Conservation (phyloP, 768 basidiomycete species). For the Lyophyllum decastes region DNA sequence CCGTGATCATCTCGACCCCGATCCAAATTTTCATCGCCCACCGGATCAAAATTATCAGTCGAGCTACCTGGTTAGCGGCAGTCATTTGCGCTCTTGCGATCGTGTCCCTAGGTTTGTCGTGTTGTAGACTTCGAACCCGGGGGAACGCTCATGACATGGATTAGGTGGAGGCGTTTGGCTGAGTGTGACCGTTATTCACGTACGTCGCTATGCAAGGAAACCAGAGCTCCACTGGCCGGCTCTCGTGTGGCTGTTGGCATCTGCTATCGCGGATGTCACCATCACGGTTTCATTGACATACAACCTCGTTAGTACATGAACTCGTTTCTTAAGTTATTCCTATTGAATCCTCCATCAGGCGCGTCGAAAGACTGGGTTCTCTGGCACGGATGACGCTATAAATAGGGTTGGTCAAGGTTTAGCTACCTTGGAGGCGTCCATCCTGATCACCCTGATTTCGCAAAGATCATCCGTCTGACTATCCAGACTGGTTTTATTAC, state of each 20-base stretch:
- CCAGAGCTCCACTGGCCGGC: slow-evolving; percentile 46
- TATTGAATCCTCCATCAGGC: slow-evolving; percentile 3
- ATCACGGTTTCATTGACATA: slow-evolving; percentile 41
- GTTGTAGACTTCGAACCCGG: no score
- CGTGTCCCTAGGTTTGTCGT: slow-evolving; percentile 32
- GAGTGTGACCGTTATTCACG: slow-evolving; percentile 29
- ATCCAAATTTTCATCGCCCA: slow-evolving; percentile 50
- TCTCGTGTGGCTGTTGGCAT: slow-evolving; percentile 45
- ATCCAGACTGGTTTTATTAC: slow-evolving; percentile 43
- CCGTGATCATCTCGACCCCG: slow-evolving; percentile 40
- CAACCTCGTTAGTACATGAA: slow-evolving; percentile 31
- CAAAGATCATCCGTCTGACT: slow-evolving; percentile 26
- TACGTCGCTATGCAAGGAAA: slow-evolving; percentile 40
- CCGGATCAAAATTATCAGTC: slow-evolving; percentile 42
- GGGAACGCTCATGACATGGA: not conserved
- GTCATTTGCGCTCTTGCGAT: slow-evolving; percentile 35
- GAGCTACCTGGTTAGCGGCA: slow-evolving; percentile 33
- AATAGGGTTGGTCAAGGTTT: slow-evolving; percentile 16
- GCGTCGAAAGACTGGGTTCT: slow-evolving; percentile 39
- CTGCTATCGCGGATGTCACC: slow-evolving; percentile 40
- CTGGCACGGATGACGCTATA: slow-evolving; percentile 43
- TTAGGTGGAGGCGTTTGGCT: slow-evolving; percentile 47
- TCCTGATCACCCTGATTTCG: slow-evolving; percentile 16
- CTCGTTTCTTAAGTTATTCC: not conserved
- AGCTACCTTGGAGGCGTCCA: not conserved